phyloP scores from a whole-genome alignment of 495 filamentous ascomycete species.

The Lasiosphaeria miniovina region DNA sequence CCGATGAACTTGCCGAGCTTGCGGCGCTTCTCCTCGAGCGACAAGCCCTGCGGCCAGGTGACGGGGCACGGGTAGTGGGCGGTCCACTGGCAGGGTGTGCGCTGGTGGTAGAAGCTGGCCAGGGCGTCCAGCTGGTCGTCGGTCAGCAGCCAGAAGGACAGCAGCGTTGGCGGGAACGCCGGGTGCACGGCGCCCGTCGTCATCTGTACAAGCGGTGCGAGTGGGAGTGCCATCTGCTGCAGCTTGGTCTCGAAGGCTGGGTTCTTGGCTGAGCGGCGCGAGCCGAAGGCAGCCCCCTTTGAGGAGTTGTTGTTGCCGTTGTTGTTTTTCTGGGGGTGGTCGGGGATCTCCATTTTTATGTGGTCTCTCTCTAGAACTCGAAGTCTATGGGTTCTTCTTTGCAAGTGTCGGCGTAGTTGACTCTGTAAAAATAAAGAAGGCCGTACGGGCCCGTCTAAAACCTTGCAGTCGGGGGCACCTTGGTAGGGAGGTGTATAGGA shows the following conservation, averaged over 20 bases:
- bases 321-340: not conserved
- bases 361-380: not conserved
- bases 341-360: constrained; percentile 17
- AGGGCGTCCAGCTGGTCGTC: constrained; percentile 66
- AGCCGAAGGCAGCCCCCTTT: constrained; percentile 11
- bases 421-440: too few relatives aligned
- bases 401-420: too few relatives aligned
- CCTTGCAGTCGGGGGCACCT: too few relatives aligned
- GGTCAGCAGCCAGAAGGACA: constrained; percentile 74
- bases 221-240: constrained; percentile 45
- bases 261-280: constrained; percentile 34
- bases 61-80: constrained; percentile 62
- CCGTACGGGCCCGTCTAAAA: too few relatives aligned
- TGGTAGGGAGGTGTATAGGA: too few relatives aligned
- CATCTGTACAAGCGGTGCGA: constrained; percentile 57
- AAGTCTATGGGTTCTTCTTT: too few relatives aligned
- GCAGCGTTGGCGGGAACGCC: constrained; percentile 61
- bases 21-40: constrained; percentile 57
- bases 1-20: constrained; percentile 67
- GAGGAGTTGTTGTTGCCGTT: constrained; percentile 5
- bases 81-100: constrained; percentile 52
- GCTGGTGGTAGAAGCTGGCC: constrained; percentile 74
- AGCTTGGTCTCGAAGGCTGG: constrained; percentile 41
- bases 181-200: constrained; percentile 60
- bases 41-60: constrained; percentile 32